A percentile compares a stretch with the other conserved stretches of the same genome.
Evolutionary conservation across 2,329 filamentous ascomycete genomes (phyloP).

Genomic region (Penicillium sp.): DNA sequence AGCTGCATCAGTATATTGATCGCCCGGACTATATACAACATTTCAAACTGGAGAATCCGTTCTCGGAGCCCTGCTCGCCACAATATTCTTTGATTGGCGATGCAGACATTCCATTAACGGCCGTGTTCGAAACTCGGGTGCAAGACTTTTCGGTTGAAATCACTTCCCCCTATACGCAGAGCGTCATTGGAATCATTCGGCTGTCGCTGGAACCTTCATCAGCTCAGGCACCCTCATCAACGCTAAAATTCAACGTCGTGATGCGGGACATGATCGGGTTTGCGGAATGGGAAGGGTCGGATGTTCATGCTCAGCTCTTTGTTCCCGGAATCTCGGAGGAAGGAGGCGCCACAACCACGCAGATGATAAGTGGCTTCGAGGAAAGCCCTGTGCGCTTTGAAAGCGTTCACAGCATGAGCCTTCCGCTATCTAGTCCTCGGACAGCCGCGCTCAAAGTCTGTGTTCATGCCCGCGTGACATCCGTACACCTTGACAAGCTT

Average conservation of each 20-base stretch:
- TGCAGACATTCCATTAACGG: slow-evolving; percentile 81
- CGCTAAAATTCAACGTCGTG: slow-evolving; percentile 95
- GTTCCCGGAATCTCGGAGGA: slow-evolving; percentile 85
- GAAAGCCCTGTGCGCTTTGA: slow-evolving; percentile 90
- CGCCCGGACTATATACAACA: slow-evolving; percentile 92
- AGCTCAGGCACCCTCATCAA: slow-evolving; percentile 83
- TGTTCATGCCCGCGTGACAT: slow-evolving; percentile 83
- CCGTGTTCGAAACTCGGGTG: slow-evolving; percentile 89
- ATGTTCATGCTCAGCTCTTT: slow-evolving; percentile 95
- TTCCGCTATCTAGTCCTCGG: slow-evolving; percentile 70
- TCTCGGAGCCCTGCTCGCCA: slow-evolving; percentile 83
- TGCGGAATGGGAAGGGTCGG: slow-evolving; percentile 87
- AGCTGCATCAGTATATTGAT: slow-evolving; percentile 94
- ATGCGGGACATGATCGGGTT: slow-evolving; percentile 96
- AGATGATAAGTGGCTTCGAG: slow-evolving; percentile 90
- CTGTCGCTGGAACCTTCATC: slow-evolving; percentile 89
- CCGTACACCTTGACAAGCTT: slow-evolving; percentile 93
- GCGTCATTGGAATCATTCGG: slow-evolving; percentile 83
- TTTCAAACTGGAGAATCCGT: slow-evolving; percentile 86
- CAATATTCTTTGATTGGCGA: slow-evolving; percentile 90
- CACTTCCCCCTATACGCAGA: slow-evolving; percentile 83
- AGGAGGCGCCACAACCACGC: slow-evolving; percentile 87
- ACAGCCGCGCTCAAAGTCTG: slow-evolving; percentile 75
- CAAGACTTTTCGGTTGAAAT: slow-evolving; percentile 92
- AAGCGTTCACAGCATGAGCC: slow-evolving; percentile 96